A percentile compares a stretch with the other conserved stretches of the same genome.
Conservation (phyloP, 768 basidiomycete species). For the Leccinum rimulosum region DNA sequence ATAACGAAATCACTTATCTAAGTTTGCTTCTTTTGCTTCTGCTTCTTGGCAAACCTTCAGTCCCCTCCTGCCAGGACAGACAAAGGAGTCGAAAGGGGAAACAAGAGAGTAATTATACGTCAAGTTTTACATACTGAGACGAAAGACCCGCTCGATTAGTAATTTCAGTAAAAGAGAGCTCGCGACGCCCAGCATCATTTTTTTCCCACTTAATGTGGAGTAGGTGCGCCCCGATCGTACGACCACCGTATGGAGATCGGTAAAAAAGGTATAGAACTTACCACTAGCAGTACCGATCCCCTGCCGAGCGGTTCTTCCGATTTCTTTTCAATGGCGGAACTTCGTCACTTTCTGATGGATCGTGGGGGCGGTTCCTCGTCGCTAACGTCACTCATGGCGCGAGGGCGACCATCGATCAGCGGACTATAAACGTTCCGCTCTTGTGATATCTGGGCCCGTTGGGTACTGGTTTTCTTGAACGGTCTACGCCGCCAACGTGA, state of each 20-base stretch:
- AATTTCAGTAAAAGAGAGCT: slow-evolving; percentile 61
- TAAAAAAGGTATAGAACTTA: not conserved
- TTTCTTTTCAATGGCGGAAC: slow-evolving; percentile 6
- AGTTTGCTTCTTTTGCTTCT: slow-evolving; percentile 25
- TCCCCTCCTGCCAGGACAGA: not conserved
- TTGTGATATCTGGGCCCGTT: not conserved
- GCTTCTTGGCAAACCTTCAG: not conserved
- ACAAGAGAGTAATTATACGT: slow-evolving; percentile 10
- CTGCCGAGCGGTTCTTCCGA: slow-evolving; percentile 7
- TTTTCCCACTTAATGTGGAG: slow-evolving; percentile 86
- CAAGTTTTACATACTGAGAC: slow-evolving; percentile 43
- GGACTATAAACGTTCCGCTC: not conserved
- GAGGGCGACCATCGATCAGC: slow-evolving; percentile 4
- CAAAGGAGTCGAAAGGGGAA: not conserved
- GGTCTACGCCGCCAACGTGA: not conserved
- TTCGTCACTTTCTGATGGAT: slow-evolving; percentile 19
- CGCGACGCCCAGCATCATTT: not conserved
- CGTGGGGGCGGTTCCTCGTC: not conserved
- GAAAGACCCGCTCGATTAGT: slow-evolving; percentile 76
- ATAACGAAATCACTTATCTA: slow-evolving; percentile 93
- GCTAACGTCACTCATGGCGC: slow-evolving; percentile 4
- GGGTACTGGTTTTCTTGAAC: not conserved
- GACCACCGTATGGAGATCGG: not conserved
- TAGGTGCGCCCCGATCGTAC: slow-evolving; percentile 38
- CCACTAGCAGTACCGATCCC: not conserved